These are phyloP conservation scores for Silene coronaria DNA, from an alignment of 179 eudicot species.

Conservation along the genomic window DNA sequence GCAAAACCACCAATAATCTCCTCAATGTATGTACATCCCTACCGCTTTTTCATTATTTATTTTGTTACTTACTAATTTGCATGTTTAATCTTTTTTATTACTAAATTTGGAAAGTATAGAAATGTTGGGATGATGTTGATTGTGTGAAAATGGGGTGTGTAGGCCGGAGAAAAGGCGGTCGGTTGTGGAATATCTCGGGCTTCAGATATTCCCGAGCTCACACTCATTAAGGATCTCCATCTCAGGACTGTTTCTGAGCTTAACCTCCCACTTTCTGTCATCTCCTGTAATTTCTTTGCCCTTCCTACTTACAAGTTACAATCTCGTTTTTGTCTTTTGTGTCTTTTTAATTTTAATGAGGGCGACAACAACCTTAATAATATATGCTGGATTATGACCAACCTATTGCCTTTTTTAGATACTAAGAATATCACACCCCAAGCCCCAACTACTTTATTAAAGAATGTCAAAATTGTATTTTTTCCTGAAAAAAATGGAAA, in stretches of 20 bases:
- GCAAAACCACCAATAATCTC: constrained; percentile 42
- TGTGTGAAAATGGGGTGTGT: background rate
- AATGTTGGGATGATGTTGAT: background rate
- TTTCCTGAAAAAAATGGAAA: no score
- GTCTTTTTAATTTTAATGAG: no score
- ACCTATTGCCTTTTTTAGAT: no score
- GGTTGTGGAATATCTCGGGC: constrained; percentile 74
- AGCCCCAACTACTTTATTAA: no score
- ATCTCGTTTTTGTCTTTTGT: no score
- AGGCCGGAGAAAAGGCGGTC: constrained; percentile 97
- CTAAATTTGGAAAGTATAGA: no score
- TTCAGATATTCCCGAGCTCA: constrained; percentile 57
- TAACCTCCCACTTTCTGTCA: constrained; percentile 51
- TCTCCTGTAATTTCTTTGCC: constrained; percentile 50
- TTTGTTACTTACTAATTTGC: no score
- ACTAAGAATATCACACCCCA: no score
- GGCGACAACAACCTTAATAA: no score
- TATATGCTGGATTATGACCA: no score
- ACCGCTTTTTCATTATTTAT: background rate
- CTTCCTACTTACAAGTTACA: background rate
- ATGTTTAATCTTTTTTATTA: no score
- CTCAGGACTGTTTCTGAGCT: constrained; percentile 64
- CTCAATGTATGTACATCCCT: constrained; percentile 27
- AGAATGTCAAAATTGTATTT: no score
- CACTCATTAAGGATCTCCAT: constrained; percentile 65